Conservation (phyloP, 176 grass and related monocot species). For the Calamus simplicifolius region DNA sequence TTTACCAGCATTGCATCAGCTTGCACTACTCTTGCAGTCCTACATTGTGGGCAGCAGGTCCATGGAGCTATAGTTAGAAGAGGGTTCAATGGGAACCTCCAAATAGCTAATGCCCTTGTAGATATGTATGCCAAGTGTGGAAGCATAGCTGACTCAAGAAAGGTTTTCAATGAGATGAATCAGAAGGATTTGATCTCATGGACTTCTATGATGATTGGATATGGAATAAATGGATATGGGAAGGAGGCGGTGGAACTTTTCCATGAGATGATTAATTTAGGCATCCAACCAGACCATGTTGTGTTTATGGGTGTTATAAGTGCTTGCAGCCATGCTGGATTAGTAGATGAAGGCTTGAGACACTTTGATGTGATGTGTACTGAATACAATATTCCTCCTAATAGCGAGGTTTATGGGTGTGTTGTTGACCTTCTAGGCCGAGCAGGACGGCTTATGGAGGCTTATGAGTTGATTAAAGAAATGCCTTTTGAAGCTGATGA, state of each 20-base stretch:
- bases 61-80: slow-evolving; percentile 36
- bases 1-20: slow-evolving; percentile 39
- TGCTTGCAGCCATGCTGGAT: slow-evolving; percentile 53
- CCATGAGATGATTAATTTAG: slow-evolving; percentile 30
- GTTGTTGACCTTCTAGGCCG: slow-evolving; percentile 41
- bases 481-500: slow-evolving; percentile 52
- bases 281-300: slow-evolving; percentile 32
- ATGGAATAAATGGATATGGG: slow-evolving; percentile 39
- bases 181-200: slow-evolving; percentile 42
- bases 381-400: slow-evolving; percentile 41
- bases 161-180: slow-evolving; percentile 31
- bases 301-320: slow-evolving; percentile 38
- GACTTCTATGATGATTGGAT: slow-evolving; percentile 53
- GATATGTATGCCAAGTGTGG: slow-evolving; percentile 66
- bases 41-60: slow-evolving; percentile 37
- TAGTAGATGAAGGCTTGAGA: slow-evolving; percentile 48
- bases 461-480: slow-evolving; percentile 28
- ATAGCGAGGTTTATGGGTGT: slow-evolving; percentile 42
- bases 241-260: slow-evolving; percentile 34
- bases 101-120: slow-evolving; percentile 40
- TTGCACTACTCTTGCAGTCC: slow-evolving; percentile 41
- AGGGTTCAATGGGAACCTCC: slow-evolving; percentile 26
- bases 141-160: slow-evolving; percentile 24
- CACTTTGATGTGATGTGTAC: slow-evolving; percentile 43
- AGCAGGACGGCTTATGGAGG: slow-evolving; percentile 31